Conservation (phyloP, 1,284 basidiomycete species). For the Laetiporus sulphureus region DNA sequence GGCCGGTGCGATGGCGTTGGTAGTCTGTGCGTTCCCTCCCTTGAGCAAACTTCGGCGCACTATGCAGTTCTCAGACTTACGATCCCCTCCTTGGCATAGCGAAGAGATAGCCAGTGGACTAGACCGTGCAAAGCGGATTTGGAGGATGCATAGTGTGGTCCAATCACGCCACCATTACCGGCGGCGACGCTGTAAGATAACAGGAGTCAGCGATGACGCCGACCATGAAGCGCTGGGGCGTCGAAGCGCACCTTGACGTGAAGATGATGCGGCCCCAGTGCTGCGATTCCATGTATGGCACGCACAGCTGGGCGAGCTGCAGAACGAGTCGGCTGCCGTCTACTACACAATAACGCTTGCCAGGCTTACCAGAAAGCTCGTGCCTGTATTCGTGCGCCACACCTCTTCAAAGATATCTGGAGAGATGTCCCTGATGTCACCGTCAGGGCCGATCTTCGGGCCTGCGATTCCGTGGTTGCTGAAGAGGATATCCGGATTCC, state of each 20-base stretch:
- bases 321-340: not conserved
- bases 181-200: slow-evolving; percentile 26
- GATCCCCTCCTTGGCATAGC: slow-evolving; percentile 46
- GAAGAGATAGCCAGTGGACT: slow-evolving; percentile 46
- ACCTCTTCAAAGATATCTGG: slow-evolving; percentile 41
- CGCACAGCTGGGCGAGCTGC: slow-evolving; percentile 43
- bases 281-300: slow-evolving; percentile 43
- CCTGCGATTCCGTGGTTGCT: slow-evolving; percentile 42
- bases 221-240: not conserved
- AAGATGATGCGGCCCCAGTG: slow-evolving; percentile 46
- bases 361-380: slow-evolving; percentile 33
- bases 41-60: no score
- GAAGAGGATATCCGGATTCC: slow-evolving; percentile 44
- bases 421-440: slow-evolving; percentile 38
- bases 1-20: slow-evolving; percentile 47
- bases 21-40: no score
- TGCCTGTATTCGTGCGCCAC: slow-evolving; percentile 43
- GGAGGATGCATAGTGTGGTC: slow-evolving; percentile 51
- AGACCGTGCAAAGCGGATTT: slow-evolving; percentile 50
- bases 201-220: not conserved
- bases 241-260: slow-evolving; percentile 35
- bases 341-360: not conserved
- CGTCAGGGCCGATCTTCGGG: slow-evolving; percentile 36
- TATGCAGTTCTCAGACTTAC: slow-evolving; percentile 27
- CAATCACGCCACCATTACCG: slow-evolving; percentile 46